Evolutionary conservation across 2,329 filamentous ascomycete genomes (phyloP).

Genomic region (Penicillium glabrum): DNA sequence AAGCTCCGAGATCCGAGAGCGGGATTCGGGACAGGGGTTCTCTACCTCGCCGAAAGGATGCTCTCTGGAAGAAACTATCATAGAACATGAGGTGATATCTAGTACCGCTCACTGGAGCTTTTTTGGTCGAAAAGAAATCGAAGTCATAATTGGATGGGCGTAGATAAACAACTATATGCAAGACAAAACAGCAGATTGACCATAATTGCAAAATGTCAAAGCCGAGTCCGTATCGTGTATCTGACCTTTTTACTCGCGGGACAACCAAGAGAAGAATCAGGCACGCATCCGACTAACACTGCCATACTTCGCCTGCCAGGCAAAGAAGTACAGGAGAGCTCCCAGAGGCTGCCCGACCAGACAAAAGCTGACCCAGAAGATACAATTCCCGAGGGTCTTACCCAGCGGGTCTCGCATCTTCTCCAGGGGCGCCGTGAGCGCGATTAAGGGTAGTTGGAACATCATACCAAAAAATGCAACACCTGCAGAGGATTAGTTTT

Average conservation of each 20-base stretch:
- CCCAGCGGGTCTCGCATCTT: constrained; percentile 74
- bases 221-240: background rate
- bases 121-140: too few relatives aligned
- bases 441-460: constrained; percentile 84
- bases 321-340: constrained; percentile 92
- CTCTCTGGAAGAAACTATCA: too few relatives aligned
- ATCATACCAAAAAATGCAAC: constrained; percentile 95
- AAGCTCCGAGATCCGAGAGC: background rate
- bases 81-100: too few relatives aligned
- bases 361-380: constrained; percentile 97
- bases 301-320: constrained; percentile 97
- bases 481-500: constrained; percentile 50
- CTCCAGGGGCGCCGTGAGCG: constrained; percentile 74
- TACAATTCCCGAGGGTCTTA: constrained; percentile 81
- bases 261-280: background rate
- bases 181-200: background rate
- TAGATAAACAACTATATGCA: background rate
- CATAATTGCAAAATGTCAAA: background rate
- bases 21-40: background rate
- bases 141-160: background rate
- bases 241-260: background rate
- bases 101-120: too few relatives aligned
- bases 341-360: constrained; percentile 92
- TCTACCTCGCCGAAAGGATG: too few relatives aligned
- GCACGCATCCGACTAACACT: constrained; percentile 58